These are phyloP conservation scores for Pezicula neosporulosa DNA, from an alignment of 2,329 filamentous ascomycete genomes.

Conservation along the genomic window DNA sequence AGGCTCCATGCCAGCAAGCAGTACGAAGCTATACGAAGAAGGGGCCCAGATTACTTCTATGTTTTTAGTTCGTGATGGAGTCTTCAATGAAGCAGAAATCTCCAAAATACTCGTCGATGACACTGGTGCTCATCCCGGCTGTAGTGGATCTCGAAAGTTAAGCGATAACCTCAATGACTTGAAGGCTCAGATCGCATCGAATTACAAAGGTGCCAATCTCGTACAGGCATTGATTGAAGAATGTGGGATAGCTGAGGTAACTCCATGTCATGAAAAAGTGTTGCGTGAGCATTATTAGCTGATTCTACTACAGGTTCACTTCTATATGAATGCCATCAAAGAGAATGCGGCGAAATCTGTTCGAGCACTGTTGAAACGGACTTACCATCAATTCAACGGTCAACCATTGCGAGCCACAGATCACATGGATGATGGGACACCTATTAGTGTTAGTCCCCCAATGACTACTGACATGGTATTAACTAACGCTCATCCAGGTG, in stretches of 20 bases:
- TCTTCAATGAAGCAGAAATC: slow-evolving; percentile 76
- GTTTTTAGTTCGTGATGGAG: slow-evolving; percentile 69
- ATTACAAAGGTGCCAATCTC: slow-evolving; percentile 75
- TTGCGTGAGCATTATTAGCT: no score
- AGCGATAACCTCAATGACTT: slow-evolving; percentile 81
- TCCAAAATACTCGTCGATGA: slow-evolving; percentile 12
- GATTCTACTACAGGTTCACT: slow-evolving; percentile 44
- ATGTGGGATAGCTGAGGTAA: slow-evolving; percentile 59
- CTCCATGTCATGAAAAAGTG: neutral
- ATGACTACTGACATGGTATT: no score
- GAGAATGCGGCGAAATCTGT: slow-evolving; percentile 73
- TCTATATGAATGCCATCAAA: slow-evolving; percentile 80
- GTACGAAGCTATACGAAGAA: slow-evolving; percentile 60
- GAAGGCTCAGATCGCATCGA: slow-evolving; percentile 80
- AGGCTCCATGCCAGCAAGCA: slow-evolving; percentile 76
- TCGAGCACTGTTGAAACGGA: slow-evolving; percentile 63
- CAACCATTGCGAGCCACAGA: slow-evolving; percentile 67
- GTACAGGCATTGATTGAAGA: slow-evolving; percentile 71
- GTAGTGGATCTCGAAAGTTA: slow-evolving; percentile 71
- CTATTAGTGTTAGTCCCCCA: slow-evolving; percentile 43
- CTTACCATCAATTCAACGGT: slow-evolving; percentile 61
- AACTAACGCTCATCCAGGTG: slow-evolving; percentile 34
- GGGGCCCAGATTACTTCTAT: slow-evolving; percentile 59
- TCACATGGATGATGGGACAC: slow-evolving; percentile 82
- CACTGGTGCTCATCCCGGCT: slow-evolving; percentile 45